Evolutionary conservation across 768 basidiomycete species (phyloP).

Genomic region (Paxillus ammoniavirescens): DNA sequence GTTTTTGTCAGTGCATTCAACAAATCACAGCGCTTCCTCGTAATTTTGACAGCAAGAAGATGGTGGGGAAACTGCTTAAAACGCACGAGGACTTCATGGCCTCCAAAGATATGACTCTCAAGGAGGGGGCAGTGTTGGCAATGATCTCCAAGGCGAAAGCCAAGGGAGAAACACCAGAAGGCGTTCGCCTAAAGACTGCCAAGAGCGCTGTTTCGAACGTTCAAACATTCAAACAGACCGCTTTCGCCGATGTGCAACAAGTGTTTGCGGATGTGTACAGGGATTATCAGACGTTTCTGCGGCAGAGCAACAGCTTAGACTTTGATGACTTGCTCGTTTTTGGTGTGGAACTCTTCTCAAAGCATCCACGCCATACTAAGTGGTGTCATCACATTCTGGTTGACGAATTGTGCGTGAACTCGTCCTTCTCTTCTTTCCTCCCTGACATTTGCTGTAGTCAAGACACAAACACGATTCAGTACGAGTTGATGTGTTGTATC

Average conservation of each 20-base stretch:
- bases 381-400: slow-evolving; percentile 74
- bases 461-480: slow-evolving; percentile 83
- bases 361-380: slow-evolving; percentile 44
- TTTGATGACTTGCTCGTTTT: slow-evolving; percentile 84
- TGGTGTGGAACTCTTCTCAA: slow-evolving; percentile 62
- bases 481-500: slow-evolving; percentile 72
- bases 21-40: slow-evolving; percentile 1
- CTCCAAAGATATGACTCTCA: slow-evolving; percentile 48
- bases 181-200: slow-evolving; percentile 30
- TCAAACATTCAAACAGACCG: background rate
- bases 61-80: slow-evolving; percentile 59
- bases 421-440: no score
- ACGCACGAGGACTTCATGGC: slow-evolving; percentile 47
- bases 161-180: slow-evolving; percentile 55
- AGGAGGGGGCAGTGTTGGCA: slow-evolving; percentile 52
- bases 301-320: slow-evolving; percentile 70
- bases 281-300: slow-evolving; percentile 63
- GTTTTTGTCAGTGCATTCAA: background rate
- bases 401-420: slow-evolving; percentile 70
- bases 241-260: slow-evolving; percentile 31
- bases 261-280: slow-evolving; percentile 55
- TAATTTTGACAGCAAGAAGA: slow-evolving; percentile 54
- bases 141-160: slow-evolving; percentile 73
- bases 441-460: slow-evolving; percentile 39
- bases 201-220: slow-evolving; percentile 5